These are phyloP conservation scores for Euclidium syriacum DNA, from an alignment of 345 rosid genomes.

Conservation along the genomic window DNA sequence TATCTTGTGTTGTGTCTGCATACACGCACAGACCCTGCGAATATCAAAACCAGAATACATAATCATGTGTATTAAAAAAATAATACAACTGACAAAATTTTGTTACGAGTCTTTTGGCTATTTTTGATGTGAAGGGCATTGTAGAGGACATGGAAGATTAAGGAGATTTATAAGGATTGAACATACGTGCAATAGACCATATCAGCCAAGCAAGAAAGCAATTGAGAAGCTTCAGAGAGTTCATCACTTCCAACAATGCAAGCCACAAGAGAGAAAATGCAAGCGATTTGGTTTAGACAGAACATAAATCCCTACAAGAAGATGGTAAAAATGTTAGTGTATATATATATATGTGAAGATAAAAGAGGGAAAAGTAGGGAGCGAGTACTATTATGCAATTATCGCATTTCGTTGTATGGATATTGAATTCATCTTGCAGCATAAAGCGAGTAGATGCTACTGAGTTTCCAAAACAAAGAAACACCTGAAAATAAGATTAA, in stretches of 20 bases:
- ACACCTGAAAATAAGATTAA: constrained; percentile 41
- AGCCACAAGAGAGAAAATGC: constrained; percentile 82
- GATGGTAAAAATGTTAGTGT: neutral
- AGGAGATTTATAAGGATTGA: neutral
- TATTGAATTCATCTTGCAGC: constrained; percentile 93
- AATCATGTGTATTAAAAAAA: constrained; percentile 35
- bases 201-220: constrained; percentile 63
- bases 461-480: constrained; percentile 76
- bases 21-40: constrained; percentile 92
- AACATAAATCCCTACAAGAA: constrained; percentile 76
- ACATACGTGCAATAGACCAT: constrained; percentile 90
- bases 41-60: neutral
- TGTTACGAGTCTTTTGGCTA: constrained; percentile 32
- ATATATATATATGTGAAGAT: neutral
- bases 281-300: constrained; percentile 85
- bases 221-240: constrained; percentile 70
- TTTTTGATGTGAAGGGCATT: too few relatives aligned
- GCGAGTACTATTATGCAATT: constrained; percentile 85
- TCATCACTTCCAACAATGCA: constrained; percentile 88
- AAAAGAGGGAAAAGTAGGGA: neutral
- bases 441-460: constrained; percentile 88
- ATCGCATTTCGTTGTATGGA: constrained; percentile 85
- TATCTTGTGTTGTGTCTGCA: constrained; percentile 78
- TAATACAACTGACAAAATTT: constrained; percentile 26
- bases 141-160: neutral